These are phyloP conservation scores for Cutaneotrichosporon mucoides DNA, from an alignment of 1,284 basidiomycete genomes.

Conservation along the genomic window DNA sequence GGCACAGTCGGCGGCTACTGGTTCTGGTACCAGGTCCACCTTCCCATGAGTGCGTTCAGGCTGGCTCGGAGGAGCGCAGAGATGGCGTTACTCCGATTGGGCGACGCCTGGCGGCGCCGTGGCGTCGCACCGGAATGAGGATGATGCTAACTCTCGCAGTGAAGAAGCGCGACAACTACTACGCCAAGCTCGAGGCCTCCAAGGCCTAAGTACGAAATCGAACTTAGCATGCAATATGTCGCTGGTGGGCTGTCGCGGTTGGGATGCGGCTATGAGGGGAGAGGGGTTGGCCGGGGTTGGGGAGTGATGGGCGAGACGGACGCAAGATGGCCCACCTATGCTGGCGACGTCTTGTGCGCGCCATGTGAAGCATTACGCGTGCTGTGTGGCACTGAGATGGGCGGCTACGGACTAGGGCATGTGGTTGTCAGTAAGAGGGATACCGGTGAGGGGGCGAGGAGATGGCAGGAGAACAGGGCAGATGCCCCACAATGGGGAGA, in stretches of 20 bases:
- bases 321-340: too few species aligned
- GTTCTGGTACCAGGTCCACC: conserved; percentile 21
- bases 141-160: conserved; percentile 12
- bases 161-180: conserved; percentile 23
- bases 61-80: neutral
- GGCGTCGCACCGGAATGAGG: neutral
- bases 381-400: too few species aligned
- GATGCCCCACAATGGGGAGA: too few species aligned
- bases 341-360: too few species aligned
- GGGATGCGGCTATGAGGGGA: too few species aligned
- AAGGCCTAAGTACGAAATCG: conserved; percentile 3
- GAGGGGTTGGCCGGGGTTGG: too few species aligned
- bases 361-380: too few species aligned
- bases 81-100: neutral
- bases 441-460: too few species aligned
- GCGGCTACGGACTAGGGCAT: too few species aligned
- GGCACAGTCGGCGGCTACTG: conserved; percentile 16
- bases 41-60: conserved; percentile 17
- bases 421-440: too few species aligned
- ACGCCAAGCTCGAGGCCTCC: conserved; percentile 20
- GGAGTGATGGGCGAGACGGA: too few species aligned
- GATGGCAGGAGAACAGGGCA: too few species aligned
- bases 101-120: neutral
- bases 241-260: neutral
- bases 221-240: conserved; percentile 5